A percentile compares a stretch with the other conserved stretches of the same genome.
Conservation (phyloP, 495 filamentous ascomycete species). For the Chaetomidium leptoderma region DNA sequence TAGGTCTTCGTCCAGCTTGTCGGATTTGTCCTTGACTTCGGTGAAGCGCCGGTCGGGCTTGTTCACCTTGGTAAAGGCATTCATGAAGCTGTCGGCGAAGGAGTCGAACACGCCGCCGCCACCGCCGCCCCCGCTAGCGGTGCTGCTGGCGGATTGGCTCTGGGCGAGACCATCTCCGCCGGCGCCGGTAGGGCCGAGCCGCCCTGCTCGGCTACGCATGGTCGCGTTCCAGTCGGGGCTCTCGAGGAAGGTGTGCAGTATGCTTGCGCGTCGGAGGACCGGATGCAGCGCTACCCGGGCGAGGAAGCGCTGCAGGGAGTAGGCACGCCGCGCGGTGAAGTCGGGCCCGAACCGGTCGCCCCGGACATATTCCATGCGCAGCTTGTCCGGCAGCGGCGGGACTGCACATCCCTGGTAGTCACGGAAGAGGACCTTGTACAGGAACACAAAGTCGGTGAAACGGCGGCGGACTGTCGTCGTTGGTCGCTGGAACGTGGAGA, state of each 20-base stretch:
- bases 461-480: slow-evolving; percentile 74
- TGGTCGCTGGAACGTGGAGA: slow-evolving; percentile 80
- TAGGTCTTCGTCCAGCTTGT: slow-evolving; percentile 94
- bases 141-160: slow-evolving; percentile 17
- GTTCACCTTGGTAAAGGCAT: slow-evolving; percentile 93
- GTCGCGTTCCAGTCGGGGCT: slow-evolving; percentile 92
- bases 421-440: slow-evolving; percentile 80
- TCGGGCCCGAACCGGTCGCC: slow-evolving; percentile 92
- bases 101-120: slow-evolving; percentile 77
- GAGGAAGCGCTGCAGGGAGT: slow-evolving; percentile 89
- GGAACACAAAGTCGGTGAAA: slow-evolving; percentile 96
- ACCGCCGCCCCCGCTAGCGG: slow-evolving; percentile 41
- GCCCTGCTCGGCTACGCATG: slow-evolving; percentile 70
- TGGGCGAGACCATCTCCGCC: slow-evolving; percentile 19
- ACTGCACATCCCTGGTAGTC: slow-evolving; percentile 91
- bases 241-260: slow-evolving; percentile 87
- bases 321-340: slow-evolving; percentile 84
- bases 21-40: slow-evolving; percentile 85
- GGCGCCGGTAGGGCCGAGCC: slow-evolving; percentile 37
- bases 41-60: slow-evolving; percentile 93
- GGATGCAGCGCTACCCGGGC: slow-evolving; percentile 84
- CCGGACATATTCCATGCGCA: slow-evolving; percentile 97
- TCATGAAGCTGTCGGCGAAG: slow-evolving; percentile 93
- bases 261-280: slow-evolving; percentile 72
- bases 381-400: slow-evolving; percentile 93